Evolutionary conservation across 2,329 filamentous ascomycete genomes (phyloP), one percentile per base, ranked within the genome.

Genomic region (Fusarium ramigenum): DNA sequence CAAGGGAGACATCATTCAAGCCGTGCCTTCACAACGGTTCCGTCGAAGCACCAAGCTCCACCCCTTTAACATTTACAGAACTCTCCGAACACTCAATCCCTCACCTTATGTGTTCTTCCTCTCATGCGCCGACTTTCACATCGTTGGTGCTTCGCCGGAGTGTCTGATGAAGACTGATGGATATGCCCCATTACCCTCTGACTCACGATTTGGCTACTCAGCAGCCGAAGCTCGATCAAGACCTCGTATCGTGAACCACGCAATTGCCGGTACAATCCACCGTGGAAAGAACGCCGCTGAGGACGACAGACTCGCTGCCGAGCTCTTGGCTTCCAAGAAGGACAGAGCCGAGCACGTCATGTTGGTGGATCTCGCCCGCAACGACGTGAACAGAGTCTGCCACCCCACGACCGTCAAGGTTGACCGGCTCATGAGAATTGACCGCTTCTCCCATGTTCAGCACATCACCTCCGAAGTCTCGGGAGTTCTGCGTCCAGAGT

Each of bases 91-190:
- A n/a, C 93, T 98, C 79, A 99, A 99, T 81, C 96, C 96, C 0
- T 97, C 95, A 14, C 96, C 96, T 0, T 99, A 99, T 83, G 90
- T 99, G 40, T 99, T 99, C 87, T 99, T 95, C 84, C 90, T 99
- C 70, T 91, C 96, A 82, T 98, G 96, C 84, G 88, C 89, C 68
- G 93, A 94, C 79, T 98, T 99, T 84, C 93, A 98, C 81, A 95
- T 99, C 75, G 93, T 99, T 18, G 96, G 96, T 66, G 96, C 96
- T 43, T 97, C 94, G 65, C 96, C 96, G 3, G 96, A 99, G 84
- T 89, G 98, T 69, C 90, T 99, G 50, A 96, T 97, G 79, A 98
- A 98, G 84, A 91, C 77, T 3, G 74, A 78, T 8, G 77, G 77
- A 5, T 78, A 78, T 60, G 77, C 76, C 1, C 50, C 75, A 18